Percentiles rank a stretch among this genome's conserved stretches.
Conservation (phyloP, 768 basidiomycete genomes). For the Mycena latifolia region DNA sequence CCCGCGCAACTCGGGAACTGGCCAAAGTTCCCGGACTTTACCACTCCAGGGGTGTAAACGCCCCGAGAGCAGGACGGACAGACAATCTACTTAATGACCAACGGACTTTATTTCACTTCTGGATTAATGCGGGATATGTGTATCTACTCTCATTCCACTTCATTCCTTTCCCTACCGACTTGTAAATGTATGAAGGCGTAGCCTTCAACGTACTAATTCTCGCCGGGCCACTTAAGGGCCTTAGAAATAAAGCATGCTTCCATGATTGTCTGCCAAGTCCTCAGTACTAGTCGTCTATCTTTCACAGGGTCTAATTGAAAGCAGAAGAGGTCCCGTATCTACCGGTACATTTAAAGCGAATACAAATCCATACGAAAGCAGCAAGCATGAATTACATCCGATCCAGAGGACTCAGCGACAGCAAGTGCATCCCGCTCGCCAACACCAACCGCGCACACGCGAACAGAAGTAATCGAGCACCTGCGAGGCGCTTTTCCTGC, state of each 20-base stretch:
- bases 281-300: too few relatives aligned
- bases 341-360: too few relatives aligned
- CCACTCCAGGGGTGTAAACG: conserved; percentile 67
- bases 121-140: not conserved
- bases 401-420: conserved; percentile 1
- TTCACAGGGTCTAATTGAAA: too few relatives aligned
- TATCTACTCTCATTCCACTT: conserved; percentile 7
- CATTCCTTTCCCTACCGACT: not conserved
- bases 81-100: conserved; percentile 9
- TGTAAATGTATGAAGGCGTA: not conserved
- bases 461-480: conserved; percentile 2
- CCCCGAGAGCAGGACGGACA: not conserved
- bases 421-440: conserved; percentile 6
- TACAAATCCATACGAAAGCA: too few relatives aligned
- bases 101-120: not conserved
- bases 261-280: too few relatives aligned
- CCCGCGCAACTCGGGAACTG: conserved; percentile 78
- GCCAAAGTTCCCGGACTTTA: conserved; percentile 79
- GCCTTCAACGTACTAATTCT: not conserved
- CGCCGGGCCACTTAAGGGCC: not conserved
- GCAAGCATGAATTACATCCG: too few relatives aligned
- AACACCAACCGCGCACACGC: conserved; percentile 2
- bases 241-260: conserved; percentile 2
- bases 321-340: too few relatives aligned
- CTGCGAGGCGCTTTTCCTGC: not conserved